Evolutionary conservation across 2,329 filamentous ascomycete genomes (phyloP).

Genomic region (Drechslerella coelobrocha): DNA sequence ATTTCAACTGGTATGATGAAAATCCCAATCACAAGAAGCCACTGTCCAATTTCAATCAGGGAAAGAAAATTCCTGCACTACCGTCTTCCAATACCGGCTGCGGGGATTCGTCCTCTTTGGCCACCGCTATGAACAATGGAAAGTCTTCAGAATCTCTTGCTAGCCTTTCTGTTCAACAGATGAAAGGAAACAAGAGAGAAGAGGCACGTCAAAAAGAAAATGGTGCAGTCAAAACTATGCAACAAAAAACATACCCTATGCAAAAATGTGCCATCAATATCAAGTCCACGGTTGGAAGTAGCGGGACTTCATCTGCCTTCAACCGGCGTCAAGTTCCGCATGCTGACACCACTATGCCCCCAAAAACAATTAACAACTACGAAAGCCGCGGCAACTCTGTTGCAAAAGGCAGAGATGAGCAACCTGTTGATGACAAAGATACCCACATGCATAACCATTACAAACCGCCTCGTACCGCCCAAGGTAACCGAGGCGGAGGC

Average conservation of each 20-base stretch:
- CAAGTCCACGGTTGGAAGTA: background rate
- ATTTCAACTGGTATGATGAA: conserved; percentile 45
- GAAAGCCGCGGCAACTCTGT: background rate
- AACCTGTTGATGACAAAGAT: conserved; percentile 1
- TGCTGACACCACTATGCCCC: no score
- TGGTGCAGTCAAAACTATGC: background rate
- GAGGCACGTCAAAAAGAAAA: background rate
- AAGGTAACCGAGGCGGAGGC: conserved; percentile 13
- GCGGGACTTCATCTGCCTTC: conserved; percentile 27
- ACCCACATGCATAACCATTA: conserved; percentile 3
- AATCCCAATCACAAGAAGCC: conserved; percentile 17
- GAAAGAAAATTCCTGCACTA: background rate
- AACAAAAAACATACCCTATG: background rate
- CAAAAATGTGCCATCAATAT: background rate
- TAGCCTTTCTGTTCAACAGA: conserved; percentile 36
- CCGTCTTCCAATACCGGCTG: background rate
- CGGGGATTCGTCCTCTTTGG: conserved; percentile 3
- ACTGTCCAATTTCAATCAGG: background rate
- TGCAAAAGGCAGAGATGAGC: background rate
- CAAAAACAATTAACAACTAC: background rate
- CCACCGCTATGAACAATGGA: conserved; percentile 10
- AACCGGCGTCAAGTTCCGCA: conserved; percentile 34
- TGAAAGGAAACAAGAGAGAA: conserved; percentile 19
- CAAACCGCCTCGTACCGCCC: background rate
- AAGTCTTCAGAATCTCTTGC: background rate